Conservation (phyloP, 2,329 filamentous ascomycete genomes). For the Sclerotinia trifoliorum region DNA sequence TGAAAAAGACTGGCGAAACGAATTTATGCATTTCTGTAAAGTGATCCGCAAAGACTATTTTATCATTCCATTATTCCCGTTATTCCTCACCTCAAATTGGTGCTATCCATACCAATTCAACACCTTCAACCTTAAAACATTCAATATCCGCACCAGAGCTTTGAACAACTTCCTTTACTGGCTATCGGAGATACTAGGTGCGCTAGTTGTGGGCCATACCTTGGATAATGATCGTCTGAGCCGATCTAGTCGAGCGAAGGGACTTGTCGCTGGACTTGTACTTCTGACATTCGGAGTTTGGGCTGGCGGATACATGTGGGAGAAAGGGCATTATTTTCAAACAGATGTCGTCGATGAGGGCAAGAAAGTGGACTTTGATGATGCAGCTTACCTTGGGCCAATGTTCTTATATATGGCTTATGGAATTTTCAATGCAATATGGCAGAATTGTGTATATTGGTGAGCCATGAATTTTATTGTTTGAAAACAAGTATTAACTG, state of each 20-base stretch:
- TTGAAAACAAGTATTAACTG: constrained; percentile 6
- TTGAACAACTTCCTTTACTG: constrained; percentile 77
- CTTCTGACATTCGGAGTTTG: constrained; percentile 74
- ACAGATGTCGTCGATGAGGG: constrained; percentile 28
- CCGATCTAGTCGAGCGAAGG: constrained; percentile 64
- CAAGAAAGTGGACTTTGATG: constrained; percentile 58
- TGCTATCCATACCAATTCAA: constrained; percentile 80
- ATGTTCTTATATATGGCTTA: constrained; percentile 89
- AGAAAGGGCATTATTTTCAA: constrained; percentile 57
- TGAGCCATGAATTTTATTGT: constrained; percentile 38
- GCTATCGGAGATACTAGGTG: constrained; percentile 71
- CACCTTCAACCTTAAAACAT: constrained; percentile 64
- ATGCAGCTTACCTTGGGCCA: constrained; percentile 67
- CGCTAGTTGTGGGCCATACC: constrained; percentile 66
- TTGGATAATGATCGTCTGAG: constrained; percentile 61
- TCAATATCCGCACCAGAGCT: constrained; percentile 69
- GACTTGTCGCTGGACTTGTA: constrained; percentile 41
- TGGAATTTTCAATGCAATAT: constrained; percentile 81
- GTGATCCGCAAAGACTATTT: constrained; percentile 67
- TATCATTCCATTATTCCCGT: constrained; percentile 71
- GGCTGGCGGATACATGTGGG: constrained; percentile 78
- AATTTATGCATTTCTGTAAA: constrained; percentile 70
- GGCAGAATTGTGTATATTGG: constrained; percentile 90
- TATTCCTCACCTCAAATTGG: constrained; percentile 76
- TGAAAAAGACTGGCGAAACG: constrained; percentile 78